phyloP scores from a whole-genome alignment of 345 rosid genomes.

The Euphorbia tirucalli region DNA sequence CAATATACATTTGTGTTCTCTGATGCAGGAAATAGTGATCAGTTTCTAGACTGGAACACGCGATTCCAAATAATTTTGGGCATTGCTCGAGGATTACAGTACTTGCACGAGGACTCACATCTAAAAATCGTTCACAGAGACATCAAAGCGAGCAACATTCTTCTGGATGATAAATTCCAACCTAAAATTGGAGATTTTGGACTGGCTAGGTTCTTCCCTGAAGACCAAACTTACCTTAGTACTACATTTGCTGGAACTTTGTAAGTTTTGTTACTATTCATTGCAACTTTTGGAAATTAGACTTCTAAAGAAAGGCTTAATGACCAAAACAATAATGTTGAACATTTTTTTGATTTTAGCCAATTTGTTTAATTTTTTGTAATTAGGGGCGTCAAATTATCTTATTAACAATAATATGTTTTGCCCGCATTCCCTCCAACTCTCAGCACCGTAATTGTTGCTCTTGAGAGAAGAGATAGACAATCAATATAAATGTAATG shows the following conservation, averaged over 20 bases:
- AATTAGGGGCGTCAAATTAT: too few relatives aligned
- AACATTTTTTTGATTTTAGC: not conserved
- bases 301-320: not conserved
- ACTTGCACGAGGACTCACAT: conserved; percentile 67
- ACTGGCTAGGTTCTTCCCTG: conserved; percentile 70
- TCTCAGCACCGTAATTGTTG: too few relatives aligned
- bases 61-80: conserved; percentile 59
- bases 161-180: conserved; percentile 62
- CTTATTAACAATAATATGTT: too few relatives aligned
- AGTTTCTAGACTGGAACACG: conserved; percentile 46
- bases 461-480: too few relatives aligned
- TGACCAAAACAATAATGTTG: not conserved
- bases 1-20: not conserved
- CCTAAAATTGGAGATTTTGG: conserved; percentile 75
- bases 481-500: too few relatives aligned
- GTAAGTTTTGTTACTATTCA: conserved; percentile 31
- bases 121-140: conserved; percentile 60
- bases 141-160: conserved; percentile 77
- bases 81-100: conserved; percentile 62
- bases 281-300: not conserved
- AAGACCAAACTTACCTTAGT: conserved; percentile 66
- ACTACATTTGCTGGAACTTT: conserved; percentile 66
- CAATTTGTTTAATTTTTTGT: not conserved
- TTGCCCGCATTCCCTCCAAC: too few relatives aligned
- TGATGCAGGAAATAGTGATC: conserved; percentile 39